Conservation (phyloP, 306 rosid species). For the Calophaca sinica region DNA sequence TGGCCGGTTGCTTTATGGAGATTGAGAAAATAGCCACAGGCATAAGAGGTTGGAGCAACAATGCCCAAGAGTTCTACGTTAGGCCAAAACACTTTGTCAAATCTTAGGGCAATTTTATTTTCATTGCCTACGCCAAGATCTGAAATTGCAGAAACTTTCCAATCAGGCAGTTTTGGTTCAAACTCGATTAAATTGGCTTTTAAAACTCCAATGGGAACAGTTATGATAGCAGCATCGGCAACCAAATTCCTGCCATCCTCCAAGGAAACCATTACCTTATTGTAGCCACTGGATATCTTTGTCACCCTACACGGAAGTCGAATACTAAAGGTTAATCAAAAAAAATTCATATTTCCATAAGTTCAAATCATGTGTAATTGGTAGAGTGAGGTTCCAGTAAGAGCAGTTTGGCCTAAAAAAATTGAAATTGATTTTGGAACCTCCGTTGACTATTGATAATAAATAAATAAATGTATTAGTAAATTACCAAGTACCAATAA, state of each 20-base stretch:
- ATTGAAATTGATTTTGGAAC: too few relatives aligned
- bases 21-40: conserved; percentile 81
- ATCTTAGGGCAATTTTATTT: conserved; percentile 73
- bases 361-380: conserved; percentile 4
- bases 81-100: conserved; percentile 76
- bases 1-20: conserved; percentile 84
- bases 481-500: neutral
- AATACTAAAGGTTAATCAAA: neutral
- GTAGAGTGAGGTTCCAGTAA: neutral
- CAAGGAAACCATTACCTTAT: conserved; percentile 67
- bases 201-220: conserved; percentile 75
- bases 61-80: conserved; percentile 72
- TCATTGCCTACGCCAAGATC: conserved; percentile 87
- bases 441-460: too few relatives aligned
- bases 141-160: conserved; percentile 75
- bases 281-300: conserved; percentile 60
- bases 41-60: conserved; percentile 72
- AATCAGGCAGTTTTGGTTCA: conserved; percentile 70
- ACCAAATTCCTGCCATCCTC: conserved; percentile 66
- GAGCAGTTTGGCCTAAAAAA: neutral
- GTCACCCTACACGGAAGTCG: conserved; percentile 49
- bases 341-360: neutral
- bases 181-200: conserved; percentile 77
- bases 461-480: too few relatives aligned
- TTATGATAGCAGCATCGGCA: conserved; percentile 61